Base-by-base conservation (phyloP, 805 yeast species). In the Spathaspora girioi region DNA sequence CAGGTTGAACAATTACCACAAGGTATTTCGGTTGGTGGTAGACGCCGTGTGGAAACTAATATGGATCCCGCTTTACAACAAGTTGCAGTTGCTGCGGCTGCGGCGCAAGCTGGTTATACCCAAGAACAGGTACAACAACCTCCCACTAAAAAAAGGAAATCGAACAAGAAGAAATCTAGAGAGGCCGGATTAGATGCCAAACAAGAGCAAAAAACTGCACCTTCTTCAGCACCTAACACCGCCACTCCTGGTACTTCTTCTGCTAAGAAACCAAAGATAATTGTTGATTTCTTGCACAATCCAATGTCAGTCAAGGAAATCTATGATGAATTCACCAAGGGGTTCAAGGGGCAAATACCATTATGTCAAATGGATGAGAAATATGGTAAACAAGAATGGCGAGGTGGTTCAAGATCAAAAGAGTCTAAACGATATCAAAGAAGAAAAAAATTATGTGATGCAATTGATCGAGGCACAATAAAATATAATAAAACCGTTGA, bases 321-420 rank as follows among this genome's bases (percentile, higher is more conserved):
- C 43, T 72, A 73, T 60, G 77, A 73, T 47, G 79, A 74, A 57
- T 74, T 71, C 58, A 70, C 71, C 47, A 69, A 69, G 47, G 79
- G 79, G 6, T 73, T 71, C 57, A 65, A 72, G 12, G 78, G 77
- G 17, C 79, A 74, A 56, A 67, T 68, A 5, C 76, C 79, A 5
- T 60, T 74, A 43, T 61, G 70, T 43, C 75, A 73, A 43, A 66
- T 74, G 69, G 79, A 74, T 54, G 68, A 66, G 26, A 64, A 71
- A 47, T 73, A 67, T 56, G 79, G 79, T 18, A 74, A 74, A 54
- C 68, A 70, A 54, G 70, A 69, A 49, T 74, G 79, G 79, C 60
- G 79, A 48, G 79, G 79, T 23, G 77, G 74, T 56, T 70, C 76
- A 7, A 59, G 79, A 38, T 70, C 76, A 14, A 74, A 74, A 55